Base-by-base conservation (phyloP, 176 grass and related monocot species). In the Phoenix dactylifera region DNA sequence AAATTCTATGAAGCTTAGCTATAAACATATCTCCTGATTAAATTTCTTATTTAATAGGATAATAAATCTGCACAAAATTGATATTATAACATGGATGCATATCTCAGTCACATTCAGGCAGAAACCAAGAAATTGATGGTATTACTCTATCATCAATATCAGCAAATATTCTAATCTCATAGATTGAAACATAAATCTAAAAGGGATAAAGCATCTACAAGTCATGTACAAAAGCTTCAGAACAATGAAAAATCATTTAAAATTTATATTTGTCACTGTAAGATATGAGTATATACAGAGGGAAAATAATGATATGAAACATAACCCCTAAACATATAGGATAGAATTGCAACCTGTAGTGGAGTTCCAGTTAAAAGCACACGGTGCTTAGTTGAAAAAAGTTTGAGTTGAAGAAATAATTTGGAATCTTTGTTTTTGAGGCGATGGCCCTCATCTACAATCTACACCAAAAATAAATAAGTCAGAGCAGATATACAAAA, bases 381-480 rank as follows among this genome's bases (percentile, higher is more conserved):
- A 39, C 94, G 85, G 67, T 99, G 94, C 49, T 81, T 86, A 30
- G 94, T 99, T n/a, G 73, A 62, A 78, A 89, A 99, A 70, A 93
- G 88, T 76, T 81, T 99, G 71, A 99, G 88, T 77, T 81, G 84
- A 79, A 74, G 68, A 51, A 93, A 99, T 71, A 99, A 76, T 71
- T 99, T 99, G 5, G 94, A 99, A 72, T 99, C 94, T 85, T 99
- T 99, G 26, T 99, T 99, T 64, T 99, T 99, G 71, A 99, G 73
- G 39, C 94, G 80, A 72, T 99, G 94, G 23, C 94, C 94, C 73
- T 99, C 94, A 79, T 99, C 94, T 62, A 99, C 94, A 81, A 99
- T 60, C 94, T 99, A 52, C 20, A 44, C 3, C 1, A 44, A 44
- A 14, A 12, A 44, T 44, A 44, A 30, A 10, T 14, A 44, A 44